These are phyloP conservation scores for Epichloe hybrida DNA, from an alignment of 2,329 filamentous ascomycete genomes.

Conservation along the genomic window DNA sequence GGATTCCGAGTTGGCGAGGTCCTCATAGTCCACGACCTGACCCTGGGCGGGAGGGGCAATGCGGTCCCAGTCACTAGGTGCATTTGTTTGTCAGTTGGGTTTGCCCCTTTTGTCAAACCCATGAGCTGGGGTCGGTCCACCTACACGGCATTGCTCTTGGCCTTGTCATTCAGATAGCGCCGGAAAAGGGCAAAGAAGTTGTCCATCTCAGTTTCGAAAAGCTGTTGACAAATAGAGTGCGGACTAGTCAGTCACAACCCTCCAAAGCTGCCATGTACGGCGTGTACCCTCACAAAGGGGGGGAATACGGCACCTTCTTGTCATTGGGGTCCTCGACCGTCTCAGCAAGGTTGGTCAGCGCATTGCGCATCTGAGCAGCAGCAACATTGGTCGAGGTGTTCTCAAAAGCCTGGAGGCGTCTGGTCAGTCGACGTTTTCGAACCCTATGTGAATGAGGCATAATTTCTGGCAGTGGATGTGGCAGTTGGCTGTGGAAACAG, in stretches of 20 bases:
- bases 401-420: slow-evolving; percentile 67
- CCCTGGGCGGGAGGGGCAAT: slow-evolving; percentile 86
- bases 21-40: slow-evolving; percentile 91
- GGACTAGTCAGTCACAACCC: slow-evolving; percentile 1
- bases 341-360: slow-evolving; percentile 83
- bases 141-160: slow-evolving; percentile 84
- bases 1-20: slow-evolving; percentile 77
- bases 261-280: not conserved
- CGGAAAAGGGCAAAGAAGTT: slow-evolving; percentile 99
- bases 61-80: slow-evolving; percentile 79
- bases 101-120: not conserved
- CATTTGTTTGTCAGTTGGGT: slow-evolving; percentile 1
- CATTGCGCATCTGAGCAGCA: slow-evolving; percentile 97
- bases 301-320: slow-evolving; percentile 55
- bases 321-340: slow-evolving; percentile 68
- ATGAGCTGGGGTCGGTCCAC: slow-evolving; percentile 12
- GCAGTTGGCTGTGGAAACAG: not conserved
- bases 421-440: slow-evolving; percentile 13
- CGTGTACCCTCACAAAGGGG: not conserved
- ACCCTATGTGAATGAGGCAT: not conserved
- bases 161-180: slow-evolving; percentile 96
- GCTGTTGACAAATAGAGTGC: slow-evolving; percentile 29
- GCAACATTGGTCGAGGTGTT: slow-evolving; percentile 98
- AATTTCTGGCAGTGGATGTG: not conserved
- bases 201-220: slow-evolving; percentile 99